Conservation (phyloP, 176 grass and related monocot species). For the Avena eriantha region DNA sequence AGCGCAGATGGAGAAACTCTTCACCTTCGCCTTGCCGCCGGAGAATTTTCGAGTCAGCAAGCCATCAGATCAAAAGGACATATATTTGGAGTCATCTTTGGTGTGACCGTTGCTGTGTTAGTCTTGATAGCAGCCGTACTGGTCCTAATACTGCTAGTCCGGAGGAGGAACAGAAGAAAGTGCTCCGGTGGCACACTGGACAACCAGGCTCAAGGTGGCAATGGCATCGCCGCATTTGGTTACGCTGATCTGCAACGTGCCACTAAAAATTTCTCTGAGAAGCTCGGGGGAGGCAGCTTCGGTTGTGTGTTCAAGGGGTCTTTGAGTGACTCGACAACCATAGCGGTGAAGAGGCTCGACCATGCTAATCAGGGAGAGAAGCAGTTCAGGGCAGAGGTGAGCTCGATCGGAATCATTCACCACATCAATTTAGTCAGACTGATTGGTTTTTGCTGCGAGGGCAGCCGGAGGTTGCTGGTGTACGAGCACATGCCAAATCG, state of each 20-base stretch:
- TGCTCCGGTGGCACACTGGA: neutral
- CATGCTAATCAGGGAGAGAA: conserved; percentile 56
- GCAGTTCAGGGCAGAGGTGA: conserved; percentile 52
- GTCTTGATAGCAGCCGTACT: conserved; percentile 21
- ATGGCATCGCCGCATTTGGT: conserved; percentile 33
- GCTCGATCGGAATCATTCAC: conserved; percentile 53
- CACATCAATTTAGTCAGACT: conserved; percentile 61
- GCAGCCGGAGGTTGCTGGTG: conserved; percentile 47
- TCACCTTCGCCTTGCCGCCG: conserved; percentile 58
- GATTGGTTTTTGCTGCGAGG: conserved; percentile 58
- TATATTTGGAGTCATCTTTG: neutral
- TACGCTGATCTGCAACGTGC: conserved; percentile 45
- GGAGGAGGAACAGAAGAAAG: conserved; percentile 31
- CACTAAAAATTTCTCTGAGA: conserved; percentile 62
- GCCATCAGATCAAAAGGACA: conserved; percentile 13
- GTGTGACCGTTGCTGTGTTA: conserved; percentile 10
- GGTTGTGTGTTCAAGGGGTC: conserved; percentile 64
- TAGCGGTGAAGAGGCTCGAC: conserved; percentile 64
- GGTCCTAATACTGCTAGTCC: conserved; percentile 7
- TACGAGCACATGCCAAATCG: conserved; percentile 68
- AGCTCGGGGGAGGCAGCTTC: conserved; percentile 57
- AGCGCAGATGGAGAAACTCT: conserved; percentile 33
- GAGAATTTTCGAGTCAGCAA: conserved; percentile 34
- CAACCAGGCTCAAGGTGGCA: conserved; percentile 5
- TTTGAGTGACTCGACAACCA: conserved; percentile 39